Conservation (phyloP, 2,329 filamentous ascomycete genomes). For the Akanthomyces uredinophilus region DNA sequence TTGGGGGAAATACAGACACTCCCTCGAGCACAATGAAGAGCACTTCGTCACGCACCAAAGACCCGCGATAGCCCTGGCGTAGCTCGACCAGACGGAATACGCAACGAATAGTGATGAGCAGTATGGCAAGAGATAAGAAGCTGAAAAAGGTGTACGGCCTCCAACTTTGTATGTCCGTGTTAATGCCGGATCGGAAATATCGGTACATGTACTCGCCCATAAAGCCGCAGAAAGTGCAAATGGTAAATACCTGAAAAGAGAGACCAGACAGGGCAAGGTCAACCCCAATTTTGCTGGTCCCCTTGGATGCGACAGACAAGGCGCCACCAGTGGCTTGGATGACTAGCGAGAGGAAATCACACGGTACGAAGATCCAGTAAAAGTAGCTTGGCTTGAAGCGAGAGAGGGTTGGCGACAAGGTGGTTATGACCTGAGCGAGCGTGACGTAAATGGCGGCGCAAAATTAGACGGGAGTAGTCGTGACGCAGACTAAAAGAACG, state of each 20-base stretch:
- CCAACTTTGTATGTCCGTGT: slow-evolving; percentile 21
- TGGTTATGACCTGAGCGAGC: slow-evolving; percentile 21
- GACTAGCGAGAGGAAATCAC: slow-evolving; percentile 46
- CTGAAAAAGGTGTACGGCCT: slow-evolving; percentile 40
- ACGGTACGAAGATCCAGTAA: slow-evolving; percentile 37
- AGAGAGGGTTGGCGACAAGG: slow-evolving; percentile 19
- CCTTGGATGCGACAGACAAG: slow-evolving; percentile 28
- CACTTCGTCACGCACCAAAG: slow-evolving; percentile 47
- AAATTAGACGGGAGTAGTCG: slow-evolving; percentile 34
- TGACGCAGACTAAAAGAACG: slow-evolving; percentile 42
- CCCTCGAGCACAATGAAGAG: slow-evolving; percentile 21
- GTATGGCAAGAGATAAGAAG: slow-evolving; percentile 47
- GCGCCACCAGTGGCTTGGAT: slow-evolving; percentile 49
- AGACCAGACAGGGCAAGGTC: slow-evolving; percentile 46
- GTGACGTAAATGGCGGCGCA: neutral
- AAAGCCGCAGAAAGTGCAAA: slow-evolving; percentile 38
- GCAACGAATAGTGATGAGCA: slow-evolving; percentile 58
- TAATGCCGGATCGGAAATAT: slow-evolving; percentile 16
- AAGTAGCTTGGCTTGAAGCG: slow-evolving; percentile 24
- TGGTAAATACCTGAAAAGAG: slow-evolving; percentile 43
- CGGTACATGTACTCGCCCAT: slow-evolving; percentile 37
- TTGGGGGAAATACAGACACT: slow-evolving; percentile 8
- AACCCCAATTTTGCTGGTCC: slow-evolving; percentile 37
- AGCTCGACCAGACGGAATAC: slow-evolving; percentile 63
- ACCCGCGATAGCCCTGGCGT: slow-evolving; percentile 54